Conservation (phyloP, 495 filamentous ascomycete genomes). For the Glutinoglossum americanum region DNA sequence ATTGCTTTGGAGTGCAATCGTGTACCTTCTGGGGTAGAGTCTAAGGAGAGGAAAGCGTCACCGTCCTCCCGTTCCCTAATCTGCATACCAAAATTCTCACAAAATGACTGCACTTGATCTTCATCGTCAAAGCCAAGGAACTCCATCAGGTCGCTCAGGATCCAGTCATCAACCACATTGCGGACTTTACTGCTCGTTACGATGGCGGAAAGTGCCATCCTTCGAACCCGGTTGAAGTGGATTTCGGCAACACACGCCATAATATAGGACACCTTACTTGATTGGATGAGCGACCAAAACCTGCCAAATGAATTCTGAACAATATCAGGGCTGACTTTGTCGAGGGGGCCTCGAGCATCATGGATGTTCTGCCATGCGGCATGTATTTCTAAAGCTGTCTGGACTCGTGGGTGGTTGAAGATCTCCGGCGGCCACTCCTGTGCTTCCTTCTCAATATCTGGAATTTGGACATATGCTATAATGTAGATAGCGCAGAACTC, state of each 20-base stretch:
- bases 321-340: constrained; percentile 21
- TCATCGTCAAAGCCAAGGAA: constrained; percentile 53
- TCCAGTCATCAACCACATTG: constrained; percentile 44
- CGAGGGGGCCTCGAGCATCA: constrained; percentile 39
- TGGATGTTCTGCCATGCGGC: constrained; percentile 25
- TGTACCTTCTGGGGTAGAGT: constrained; percentile 7
- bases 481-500: constrained; percentile 86
- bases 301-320: constrained; percentile 41
- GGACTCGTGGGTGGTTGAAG: constrained; percentile 31
- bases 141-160: constrained; percentile 37
- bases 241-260: constrained; percentile 90
- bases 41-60: constrained; percentile 13
- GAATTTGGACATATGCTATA: constrained; percentile 58
- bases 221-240: constrained; percentile 65
- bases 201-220: constrained; percentile 52
- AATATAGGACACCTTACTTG: constrained; percentile 54
- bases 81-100: constrained; percentile 41
- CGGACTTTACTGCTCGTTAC: constrained; percentile 24
- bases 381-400: constrained; percentile 47
- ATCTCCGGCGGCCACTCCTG: constrained; percentile 42
- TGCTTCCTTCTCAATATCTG: constrained; percentile 52
- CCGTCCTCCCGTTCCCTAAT: constrained; percentile 24
- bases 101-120: constrained; percentile 47
- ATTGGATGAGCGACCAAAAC: constrained; percentile 57
- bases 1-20: background rate